These are phyloP conservation scores for Panellus pusillus DNA, from an alignment of 768 basidiomycete species.

Conservation along the genomic window DNA sequence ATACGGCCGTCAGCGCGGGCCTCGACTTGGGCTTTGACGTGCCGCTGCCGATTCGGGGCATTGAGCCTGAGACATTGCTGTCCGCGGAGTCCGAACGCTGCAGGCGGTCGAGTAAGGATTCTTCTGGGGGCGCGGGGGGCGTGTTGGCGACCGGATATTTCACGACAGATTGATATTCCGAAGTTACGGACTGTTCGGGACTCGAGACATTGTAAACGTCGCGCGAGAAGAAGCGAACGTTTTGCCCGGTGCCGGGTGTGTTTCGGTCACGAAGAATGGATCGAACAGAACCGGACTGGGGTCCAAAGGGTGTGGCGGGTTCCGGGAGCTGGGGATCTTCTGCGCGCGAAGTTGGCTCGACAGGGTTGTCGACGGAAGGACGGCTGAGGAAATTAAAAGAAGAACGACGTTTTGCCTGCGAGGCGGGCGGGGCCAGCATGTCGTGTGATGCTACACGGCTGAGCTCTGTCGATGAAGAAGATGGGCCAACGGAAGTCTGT, in stretches of 20 bases:
- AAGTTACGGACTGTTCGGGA: conserved; percentile 57
- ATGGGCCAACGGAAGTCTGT: conserved; percentile 22
- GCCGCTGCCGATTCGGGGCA: conserved; percentile 32
- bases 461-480: conserved; percentile 14
- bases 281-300: conserved; percentile 54
- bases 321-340: conserved; percentile 25
- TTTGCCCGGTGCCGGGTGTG: conserved; percentile 76
- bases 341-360: conserved; percentile 16
- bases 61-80: conserved; percentile 28
- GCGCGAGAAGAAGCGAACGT: conserved; percentile 74
- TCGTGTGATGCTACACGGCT: conserved; percentile 20
- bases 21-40: conserved; percentile 36
- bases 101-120: conserved; percentile 33
- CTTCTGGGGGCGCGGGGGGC: conserved; percentile 17
- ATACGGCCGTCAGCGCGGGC: conserved; percentile 51
- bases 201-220: conserved; percentile 66
- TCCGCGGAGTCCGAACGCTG: conserved; percentile 27
- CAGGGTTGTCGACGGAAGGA: conserved; percentile 34
- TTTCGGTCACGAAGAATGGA: conserved; percentile 73
- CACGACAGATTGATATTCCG: conserved; percentile 34
- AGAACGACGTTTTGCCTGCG: conserved; percentile 15
- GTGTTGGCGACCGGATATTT: conserved; percentile 29
- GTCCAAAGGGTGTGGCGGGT: conserved; percentile 37
- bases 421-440: conserved; percentile 12
- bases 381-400: conserved; percentile 23